Evolutionary conservation across 202 grass and related monocot genomes (phyloP).

Genomic region (Panicum virgatum): DNA sequence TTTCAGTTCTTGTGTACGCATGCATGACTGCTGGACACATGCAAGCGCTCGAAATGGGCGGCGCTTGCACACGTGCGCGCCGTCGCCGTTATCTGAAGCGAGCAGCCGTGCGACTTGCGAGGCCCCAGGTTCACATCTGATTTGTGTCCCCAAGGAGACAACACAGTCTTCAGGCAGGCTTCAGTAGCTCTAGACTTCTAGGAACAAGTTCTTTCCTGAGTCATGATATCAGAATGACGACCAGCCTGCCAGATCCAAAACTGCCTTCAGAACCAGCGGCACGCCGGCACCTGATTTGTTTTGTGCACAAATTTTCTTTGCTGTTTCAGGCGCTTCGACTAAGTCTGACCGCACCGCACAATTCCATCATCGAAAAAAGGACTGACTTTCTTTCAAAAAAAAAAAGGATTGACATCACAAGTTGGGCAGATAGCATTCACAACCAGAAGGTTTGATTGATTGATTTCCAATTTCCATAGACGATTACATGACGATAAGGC

Average conservation of each 20-base stretch:
- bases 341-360: neutral
- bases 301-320: neutral
- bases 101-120: neutral
- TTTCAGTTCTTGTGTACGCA: neutral
- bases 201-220: neutral
- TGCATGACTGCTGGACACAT: neutral
- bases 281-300: neutral
- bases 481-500: conserved; percentile 40
- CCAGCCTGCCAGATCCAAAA: neutral
- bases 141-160: neutral
- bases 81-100: neutral
- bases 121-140: neutral
- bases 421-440: neutral
- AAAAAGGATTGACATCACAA: no score
- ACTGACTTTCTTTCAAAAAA: no score
- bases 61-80: neutral
- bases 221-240: neutral
- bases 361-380: neutral
- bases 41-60: neutral
- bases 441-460: conserved; percentile 22
- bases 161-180: neutral
- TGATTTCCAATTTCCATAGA: conserved; percentile 8
- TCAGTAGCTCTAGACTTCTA: neutral
- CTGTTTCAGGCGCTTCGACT: neutral
- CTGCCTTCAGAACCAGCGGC: conserved; percentile 8